Conservation (phyloP, 2,329 filamentous ascomycete species). For the Zopfia rhizophila region DNA sequence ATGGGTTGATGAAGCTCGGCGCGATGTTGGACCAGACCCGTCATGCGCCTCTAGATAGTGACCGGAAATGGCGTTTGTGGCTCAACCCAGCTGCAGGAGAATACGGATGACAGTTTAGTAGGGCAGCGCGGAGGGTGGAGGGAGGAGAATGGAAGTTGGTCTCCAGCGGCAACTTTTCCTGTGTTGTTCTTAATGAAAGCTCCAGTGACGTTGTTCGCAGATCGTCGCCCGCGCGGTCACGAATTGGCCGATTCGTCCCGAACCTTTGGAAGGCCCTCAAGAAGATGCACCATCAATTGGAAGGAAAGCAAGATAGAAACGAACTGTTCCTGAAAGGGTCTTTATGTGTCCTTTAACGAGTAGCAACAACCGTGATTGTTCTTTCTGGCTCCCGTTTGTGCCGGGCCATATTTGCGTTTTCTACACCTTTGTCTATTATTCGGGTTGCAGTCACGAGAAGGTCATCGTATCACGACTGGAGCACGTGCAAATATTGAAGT, state of each 20-base stretch:
- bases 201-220: conserved; percentile 41
- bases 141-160: conserved; percentile 13
- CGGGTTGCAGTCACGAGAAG: too few species aligned
- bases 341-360: conserved; percentile 20
- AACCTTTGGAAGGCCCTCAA: conserved; percentile 2
- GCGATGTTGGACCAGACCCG: conserved; percentile 22
- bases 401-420: conserved; percentile 18
- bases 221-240: conserved; percentile 21
- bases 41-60: conserved; percentile 37
- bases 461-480: too few species aligned
- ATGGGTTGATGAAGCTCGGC: conserved; percentile 17
- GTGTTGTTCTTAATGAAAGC: conserved; percentile 22
- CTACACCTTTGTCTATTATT: too few species aligned
- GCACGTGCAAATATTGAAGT: conserved; percentile 8
- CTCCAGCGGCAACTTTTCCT: conserved; percentile 31
- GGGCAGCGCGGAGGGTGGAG: conserved; percentile 6
- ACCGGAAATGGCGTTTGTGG: conserved; percentile 26
- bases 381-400: conserved; percentile 36
- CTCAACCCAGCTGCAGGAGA: conserved; percentile 25
- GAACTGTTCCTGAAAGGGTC: conserved; percentile 1
- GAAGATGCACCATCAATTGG: too few species aligned
- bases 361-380: conserved; percentile 20
- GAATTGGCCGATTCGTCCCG: conserved; percentile 15
- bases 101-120: conserved; percentile 9
- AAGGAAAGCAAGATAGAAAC: too few species aligned